Evolutionary conservation across 129 eudicot genomes (phyloP).

Genomic region (Escallonia rubra): DNA sequence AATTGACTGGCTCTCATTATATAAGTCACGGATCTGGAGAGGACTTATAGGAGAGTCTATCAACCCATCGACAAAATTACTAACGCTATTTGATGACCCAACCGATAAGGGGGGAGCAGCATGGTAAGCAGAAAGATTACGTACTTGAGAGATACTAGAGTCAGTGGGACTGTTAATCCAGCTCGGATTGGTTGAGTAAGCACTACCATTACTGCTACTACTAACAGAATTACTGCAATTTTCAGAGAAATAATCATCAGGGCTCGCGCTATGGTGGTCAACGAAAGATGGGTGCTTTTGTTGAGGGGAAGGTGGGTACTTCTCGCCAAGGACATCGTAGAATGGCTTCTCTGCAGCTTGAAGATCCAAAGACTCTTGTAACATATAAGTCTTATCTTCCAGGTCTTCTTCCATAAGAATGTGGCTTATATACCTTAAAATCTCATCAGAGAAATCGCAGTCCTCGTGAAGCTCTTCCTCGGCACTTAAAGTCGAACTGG

Average conservation of each 20-base stretch:
- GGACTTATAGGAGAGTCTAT: slow-evolving; percentile 58
- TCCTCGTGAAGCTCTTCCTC: slow-evolving; percentile 66
- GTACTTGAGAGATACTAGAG: slow-evolving; percentile 15
- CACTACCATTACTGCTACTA: slow-evolving; percentile 24
- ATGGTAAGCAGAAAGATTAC: slow-evolving; percentile 19
- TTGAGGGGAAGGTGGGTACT: slow-evolving; percentile 59
- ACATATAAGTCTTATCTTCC: slow-evolving; percentile 52
- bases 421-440: slow-evolving; percentile 51
- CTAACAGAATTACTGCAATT: slow-evolving; percentile 14
- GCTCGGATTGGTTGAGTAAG: slow-evolving; percentile 29
- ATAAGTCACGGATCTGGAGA: slow-evolving; percentile 36
- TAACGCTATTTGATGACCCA: slow-evolving; percentile 34
- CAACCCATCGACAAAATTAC: slow-evolving; percentile 29
- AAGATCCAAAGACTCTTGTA: slow-evolving; percentile 56
- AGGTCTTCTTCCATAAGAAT: slow-evolving; percentile 71
- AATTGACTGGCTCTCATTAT: slow-evolving; percentile 41
- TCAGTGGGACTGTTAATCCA: slow-evolving; percentile 17
- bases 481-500: slow-evolving; percentile 17
- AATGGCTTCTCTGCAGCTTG: slow-evolving; percentile 72
- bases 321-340: slow-evolving; percentile 57
- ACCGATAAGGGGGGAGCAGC: slow-evolving; percentile 13
- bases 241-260: slow-evolving; percentile 11
- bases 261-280: slow-evolving; percentile 21
- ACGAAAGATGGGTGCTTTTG: slow-evolving; percentile 23
- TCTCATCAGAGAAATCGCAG: slow-evolving; percentile 63